These are phyloP conservation scores for Actinomucor elegans DNA, from an alignment of 371 early-diverging fungal genomes.

Conservation along the genomic window DNA sequence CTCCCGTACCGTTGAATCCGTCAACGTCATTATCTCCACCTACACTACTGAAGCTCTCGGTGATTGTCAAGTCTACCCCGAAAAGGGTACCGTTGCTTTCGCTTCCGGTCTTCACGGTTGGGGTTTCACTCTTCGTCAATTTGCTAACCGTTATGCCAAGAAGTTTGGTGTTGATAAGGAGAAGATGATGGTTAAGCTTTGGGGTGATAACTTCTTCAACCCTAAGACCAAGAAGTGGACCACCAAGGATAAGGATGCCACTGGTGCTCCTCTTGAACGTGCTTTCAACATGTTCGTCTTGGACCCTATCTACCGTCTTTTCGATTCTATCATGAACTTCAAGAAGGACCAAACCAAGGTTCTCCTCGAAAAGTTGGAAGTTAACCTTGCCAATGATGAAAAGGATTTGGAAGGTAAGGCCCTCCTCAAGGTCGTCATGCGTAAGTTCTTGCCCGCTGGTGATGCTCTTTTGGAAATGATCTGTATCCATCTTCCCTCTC, in stretches of 20 bases:
- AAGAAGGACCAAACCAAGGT: slow-evolving; percentile 88
- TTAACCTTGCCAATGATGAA: slow-evolving; percentile 84
- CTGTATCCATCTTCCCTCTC: slow-evolving; percentile 98
- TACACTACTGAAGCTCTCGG: slow-evolving; percentile 46
- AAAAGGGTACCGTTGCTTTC: slow-evolving; percentile 98
- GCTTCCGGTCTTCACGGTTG: slow-evolving; percentile 99
- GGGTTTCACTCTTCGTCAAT: slow-evolving; percentile 99
- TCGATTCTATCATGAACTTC: slow-evolving; percentile 95
- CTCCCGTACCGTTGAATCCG: slow-evolving; percentile 91
- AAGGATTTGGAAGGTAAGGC: slow-evolving; percentile 93
- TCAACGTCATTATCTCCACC: slow-evolving; percentile 68
- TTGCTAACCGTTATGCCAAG: slow-evolving; percentile 96
- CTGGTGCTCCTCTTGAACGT: slow-evolving; percentile 87
- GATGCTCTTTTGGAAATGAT: slow-evolving; percentile 99
- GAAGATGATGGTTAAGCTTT: slow-evolving; percentile 95
- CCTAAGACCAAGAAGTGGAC: slow-evolving; percentile 97
- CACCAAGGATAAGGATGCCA: slow-evolving; percentile 73
- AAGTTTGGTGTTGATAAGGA: slow-evolving; percentile 95
- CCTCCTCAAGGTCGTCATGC: slow-evolving; percentile 97
- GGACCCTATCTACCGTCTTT: slow-evolving; percentile 98
- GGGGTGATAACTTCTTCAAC: slow-evolving; percentile 98
- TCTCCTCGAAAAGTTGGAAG: slow-evolving; percentile 91
- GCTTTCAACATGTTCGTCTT: slow-evolving; percentile 99
- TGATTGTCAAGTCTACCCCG: slow-evolving; percentile 72
- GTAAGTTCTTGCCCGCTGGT: slow-evolving; percentile 99